phyloP scores from a whole-genome alignment of 2,329 filamentous ascomycete genomes.

The Coniochaeta sp. region DNA sequence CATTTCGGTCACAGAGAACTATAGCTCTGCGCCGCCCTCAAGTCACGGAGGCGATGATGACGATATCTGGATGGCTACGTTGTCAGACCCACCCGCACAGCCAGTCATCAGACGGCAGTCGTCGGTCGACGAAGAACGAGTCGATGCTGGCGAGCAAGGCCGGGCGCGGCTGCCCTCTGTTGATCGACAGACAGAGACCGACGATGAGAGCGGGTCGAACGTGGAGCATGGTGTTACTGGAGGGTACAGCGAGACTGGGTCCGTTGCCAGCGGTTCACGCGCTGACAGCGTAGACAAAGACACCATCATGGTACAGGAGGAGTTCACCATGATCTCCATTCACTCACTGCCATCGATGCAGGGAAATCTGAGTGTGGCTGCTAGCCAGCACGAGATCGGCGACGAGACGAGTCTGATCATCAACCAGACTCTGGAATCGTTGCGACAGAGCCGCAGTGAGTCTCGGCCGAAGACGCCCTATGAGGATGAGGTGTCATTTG shows the following conservation, averaged over 20 bases:
- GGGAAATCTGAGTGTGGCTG: conserved; percentile 23
- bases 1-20: not conserved
- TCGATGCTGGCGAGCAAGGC: conserved; percentile 9
- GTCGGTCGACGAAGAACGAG: not conserved
- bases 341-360: conserved; percentile 45
- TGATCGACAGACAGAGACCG: conserved; percentile 4
- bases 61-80: conserved; percentile 38
- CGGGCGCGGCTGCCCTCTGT: conserved; percentile 6
- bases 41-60: conserved; percentile 6
- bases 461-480: not conserved
- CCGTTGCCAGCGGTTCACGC: conserved; percentile 35
- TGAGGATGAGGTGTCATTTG: conserved; percentile 2
- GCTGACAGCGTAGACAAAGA: conserved; percentile 15
- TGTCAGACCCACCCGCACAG: conserved; percentile 26
- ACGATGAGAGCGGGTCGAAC: conserved; percentile 6
- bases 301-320: conserved; percentile 30
- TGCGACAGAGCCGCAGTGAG: conserved; percentile 26
- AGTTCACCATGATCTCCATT: conserved; percentile 53
- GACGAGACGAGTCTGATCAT: conserved; percentile 51
- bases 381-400: conserved; percentile 37
- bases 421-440: conserved; percentile 43
- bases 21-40: not conserved
- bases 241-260: conserved; percentile 18
- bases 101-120: not conserved
- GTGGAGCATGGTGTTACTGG: conserved; percentile 11